Evolutionary conservation across 495 filamentous ascomycete genomes (phyloP).

Genomic region (Talaromyces thailandensis): DNA sequence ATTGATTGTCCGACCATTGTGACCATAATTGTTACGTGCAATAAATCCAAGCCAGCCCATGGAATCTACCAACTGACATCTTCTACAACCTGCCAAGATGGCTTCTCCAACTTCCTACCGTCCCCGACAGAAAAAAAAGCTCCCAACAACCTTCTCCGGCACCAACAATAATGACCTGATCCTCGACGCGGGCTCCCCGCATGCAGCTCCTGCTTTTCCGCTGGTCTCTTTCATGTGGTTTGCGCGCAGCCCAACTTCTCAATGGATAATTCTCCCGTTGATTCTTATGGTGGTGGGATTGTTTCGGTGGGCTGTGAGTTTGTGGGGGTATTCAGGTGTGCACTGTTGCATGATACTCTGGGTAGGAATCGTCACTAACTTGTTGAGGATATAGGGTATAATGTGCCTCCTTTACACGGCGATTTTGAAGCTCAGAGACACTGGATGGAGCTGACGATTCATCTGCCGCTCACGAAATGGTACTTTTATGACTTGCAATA

Average conservation of each 20-base stretch:
- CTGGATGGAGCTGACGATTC: conserved; percentile 94
- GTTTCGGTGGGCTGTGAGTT: conserved; percentile 82
- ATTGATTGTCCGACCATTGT: neutral
- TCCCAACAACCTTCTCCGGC: conserved; percentile 31
- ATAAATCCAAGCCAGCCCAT: neutral
- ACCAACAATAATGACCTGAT: conserved; percentile 42
- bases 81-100: conserved; percentile 1
- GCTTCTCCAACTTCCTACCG: conserved; percentile 34
- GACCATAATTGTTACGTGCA: neutral
- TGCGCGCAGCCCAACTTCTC: conserved; percentile 68
- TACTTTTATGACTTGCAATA: conserved; percentile 94
- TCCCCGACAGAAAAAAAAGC: conserved; percentile 51
- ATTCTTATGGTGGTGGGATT: conserved; percentile 85
- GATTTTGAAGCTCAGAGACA: conserved; percentile 97
- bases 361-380: neutral
- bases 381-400: conserved; percentile 45
- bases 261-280: conserved; percentile 87
- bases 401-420: conserved; percentile 83
- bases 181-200: conserved; percentile 28
- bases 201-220: conserved; percentile 59
- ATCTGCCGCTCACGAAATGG: conserved; percentile 87
- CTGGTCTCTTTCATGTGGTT: conserved; percentile 90
- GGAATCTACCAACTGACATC: neutral
- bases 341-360: neutral
- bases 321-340: conserved; percentile 92